phyloP scores from a whole-genome alignment of 129 eudicot genomes.

The Flaveria bidentis region DNA sequence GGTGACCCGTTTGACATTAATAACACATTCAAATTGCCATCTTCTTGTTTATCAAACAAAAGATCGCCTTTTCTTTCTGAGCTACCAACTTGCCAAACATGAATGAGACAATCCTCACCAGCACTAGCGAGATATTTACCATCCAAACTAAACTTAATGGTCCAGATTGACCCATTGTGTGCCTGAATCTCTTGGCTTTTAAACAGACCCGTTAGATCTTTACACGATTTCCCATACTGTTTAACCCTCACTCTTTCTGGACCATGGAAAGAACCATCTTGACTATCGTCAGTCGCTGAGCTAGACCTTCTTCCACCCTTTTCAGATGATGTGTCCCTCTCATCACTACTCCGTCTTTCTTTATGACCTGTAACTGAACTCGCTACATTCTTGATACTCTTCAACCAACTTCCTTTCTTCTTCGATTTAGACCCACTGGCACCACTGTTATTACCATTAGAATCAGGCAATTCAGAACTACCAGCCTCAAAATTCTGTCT shows the following conservation, averaged over 20 bases:
- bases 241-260: slow-evolving; percentile 81
- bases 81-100: slow-evolving; percentile 85
- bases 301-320: slow-evolving; percentile 95
- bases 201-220: slow-evolving; percentile 74
- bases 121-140: slow-evolving; percentile 97
- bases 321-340: slow-evolving; percentile 92
- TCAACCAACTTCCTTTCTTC: slow-evolving; percentile 83
- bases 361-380: slow-evolving; percentile 73
- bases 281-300: slow-evolving; percentile 97
- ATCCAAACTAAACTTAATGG: slow-evolving; percentile 84
- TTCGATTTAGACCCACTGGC: slow-evolving; percentile 60
- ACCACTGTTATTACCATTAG: slow-evolving; percentile 40
- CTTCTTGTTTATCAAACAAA: slow-evolving; percentile 80
- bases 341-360: slow-evolving; percentile 87
- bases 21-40: slow-evolving; percentile 73
- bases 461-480: slow-evolving; percentile 38
- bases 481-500: slow-evolving; percentile 87
- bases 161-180: slow-evolving; percentile 91
- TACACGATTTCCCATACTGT: slow-evolving; percentile 84
- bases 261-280: slow-evolving; percentile 82
- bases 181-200: slow-evolving; percentile 94
- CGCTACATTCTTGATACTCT: slow-evolving; percentile 78
- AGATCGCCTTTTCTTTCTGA: slow-evolving; percentile 91
- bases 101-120: slow-evolving; percentile 91
- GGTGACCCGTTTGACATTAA: slow-evolving; percentile 77